Base-by-base conservation (phyloP, 2,329 filamentous ascomycete genomes). In the Colletotrichum neosansevieriae region DNA sequence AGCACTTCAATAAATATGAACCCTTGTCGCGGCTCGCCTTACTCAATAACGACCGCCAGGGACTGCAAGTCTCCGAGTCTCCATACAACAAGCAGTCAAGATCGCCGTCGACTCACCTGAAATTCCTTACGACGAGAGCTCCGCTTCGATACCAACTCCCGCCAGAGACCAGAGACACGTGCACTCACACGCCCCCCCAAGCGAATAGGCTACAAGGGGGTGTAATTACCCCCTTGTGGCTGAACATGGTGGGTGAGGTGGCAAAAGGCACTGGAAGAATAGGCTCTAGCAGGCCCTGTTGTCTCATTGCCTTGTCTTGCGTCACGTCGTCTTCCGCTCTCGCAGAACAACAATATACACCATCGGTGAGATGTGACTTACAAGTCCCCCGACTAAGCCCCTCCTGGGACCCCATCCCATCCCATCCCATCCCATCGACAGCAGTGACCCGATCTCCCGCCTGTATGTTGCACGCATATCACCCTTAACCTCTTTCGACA, bases 1-100 rank as follows among this genome's bases (percentile, higher is more conserved):
- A 19, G 54, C 49, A 49, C 65, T 6, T 66, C 66, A 69, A 69
- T 66, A 66, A 54, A 47, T 59, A n/a, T 44, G 54, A 69, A 69
- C 66, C 61, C 61, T 10, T 42, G 66, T 40, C 45, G n/a, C n/a
- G n/a, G n/a, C n/a, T n/a, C n/a, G 34, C 45, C 32, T 32, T 47
- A 42, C 21, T 40, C 53, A 63, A 63, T 36, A 29, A 58, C 45
- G 10, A 17, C 49, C 34, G 54, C 24, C 19, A 34, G 49, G 49
- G 15, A 34, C 42, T 53, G 21, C 58, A 17, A 32, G 24, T n/a
- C 45, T 34, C 32, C 10, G 17, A 50, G 32, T 11, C 24, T 24
- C 47, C 36, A 19, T 19, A 17, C 21, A 44, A 61, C 58, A 21
- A 32, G 45, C 32, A 61, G 17, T 40, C 34, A 36, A 50, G 54